phyloP scores from a whole-genome alignment of 306 rosid genomes.

The Quercus parvula region DNA sequence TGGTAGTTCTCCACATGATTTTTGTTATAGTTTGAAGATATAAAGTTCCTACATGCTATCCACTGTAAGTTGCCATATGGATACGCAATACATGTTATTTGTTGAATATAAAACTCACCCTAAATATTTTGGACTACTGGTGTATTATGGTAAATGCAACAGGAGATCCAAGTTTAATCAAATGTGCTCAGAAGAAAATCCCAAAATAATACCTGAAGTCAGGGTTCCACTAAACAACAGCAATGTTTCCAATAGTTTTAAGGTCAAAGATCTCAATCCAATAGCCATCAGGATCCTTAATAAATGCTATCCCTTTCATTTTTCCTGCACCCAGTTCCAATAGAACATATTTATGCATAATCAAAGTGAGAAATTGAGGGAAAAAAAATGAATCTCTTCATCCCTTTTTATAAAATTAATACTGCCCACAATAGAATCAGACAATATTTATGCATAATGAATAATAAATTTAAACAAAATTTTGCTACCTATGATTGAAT shows the following conservation, averaged over 20 bases:
- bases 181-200: not conserved
- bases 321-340: conserved; percentile 55
- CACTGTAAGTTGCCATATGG: too few species aligned
- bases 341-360: not conserved
- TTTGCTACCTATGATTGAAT: not conserved
- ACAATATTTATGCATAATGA: not conserved
- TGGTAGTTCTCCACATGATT: not conserved
- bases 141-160: not conserved
- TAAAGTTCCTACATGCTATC: too few species aligned
- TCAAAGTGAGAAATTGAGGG: not conserved
- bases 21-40: too few species aligned
- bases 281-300: conserved; percentile 95
- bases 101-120: not conserved
- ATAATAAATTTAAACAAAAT: not conserved
- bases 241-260: conserved; percentile 44
- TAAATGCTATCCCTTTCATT: conserved; percentile 90
- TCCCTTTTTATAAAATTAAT: not conserved
- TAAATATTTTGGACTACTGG: not conserved
- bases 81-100: not conserved
- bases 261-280: conserved; percentile 93
- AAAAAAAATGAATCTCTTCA: not conserved
- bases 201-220: conserved; percentile 28
- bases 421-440: not conserved
- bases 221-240: conserved; percentile 21
- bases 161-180: not conserved